These are phyloP conservation scores for Blastocystis sp. DNA, from an alignment of 352 stramenopile genomes.

Conservation along the genomic window DNA sequence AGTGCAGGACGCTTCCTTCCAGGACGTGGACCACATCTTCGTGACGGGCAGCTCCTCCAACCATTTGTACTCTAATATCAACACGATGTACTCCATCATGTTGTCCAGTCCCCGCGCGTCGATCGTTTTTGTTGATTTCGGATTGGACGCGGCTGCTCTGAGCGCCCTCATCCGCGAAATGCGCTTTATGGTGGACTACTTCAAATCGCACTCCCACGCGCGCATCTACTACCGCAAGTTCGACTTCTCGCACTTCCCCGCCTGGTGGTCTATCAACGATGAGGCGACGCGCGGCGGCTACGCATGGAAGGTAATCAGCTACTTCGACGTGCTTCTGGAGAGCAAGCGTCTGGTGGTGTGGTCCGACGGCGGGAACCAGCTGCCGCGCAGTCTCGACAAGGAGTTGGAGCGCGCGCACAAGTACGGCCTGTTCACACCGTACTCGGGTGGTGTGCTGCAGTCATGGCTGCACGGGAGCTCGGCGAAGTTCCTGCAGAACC, in stretches of 20 bases:
- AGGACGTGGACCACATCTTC: no score
- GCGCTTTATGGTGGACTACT: no score
- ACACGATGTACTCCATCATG: no score
- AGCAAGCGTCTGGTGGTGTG: constrained; percentile 5
- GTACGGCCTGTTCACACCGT: neutral
- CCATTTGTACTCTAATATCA: no score
- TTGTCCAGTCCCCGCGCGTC: no score
- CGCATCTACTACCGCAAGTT: constrained; percentile 12
- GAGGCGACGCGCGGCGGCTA: neutral
- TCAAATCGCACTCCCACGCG: no score
- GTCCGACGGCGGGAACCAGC: neutral
- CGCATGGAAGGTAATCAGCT: constrained; percentile 14
- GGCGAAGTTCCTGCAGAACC: neutral
- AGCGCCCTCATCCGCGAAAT: no score
- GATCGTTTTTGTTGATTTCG: no score
- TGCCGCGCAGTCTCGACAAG: neutral
- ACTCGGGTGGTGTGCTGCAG: neutral
- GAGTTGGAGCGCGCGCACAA: neutral
- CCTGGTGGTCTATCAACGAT: neutral
- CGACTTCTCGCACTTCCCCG: constrained; percentile 5
- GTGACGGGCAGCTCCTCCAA: no score
- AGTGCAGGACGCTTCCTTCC: no score
- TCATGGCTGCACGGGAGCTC: neutral
- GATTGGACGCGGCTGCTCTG: no score
- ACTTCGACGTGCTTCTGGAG: constrained; percentile 2